These are phyloP conservation scores for Schizosaccharomyces pombe DNA, from an alignment of 805 yeast species.

Conservation along the genomic window DNA sequence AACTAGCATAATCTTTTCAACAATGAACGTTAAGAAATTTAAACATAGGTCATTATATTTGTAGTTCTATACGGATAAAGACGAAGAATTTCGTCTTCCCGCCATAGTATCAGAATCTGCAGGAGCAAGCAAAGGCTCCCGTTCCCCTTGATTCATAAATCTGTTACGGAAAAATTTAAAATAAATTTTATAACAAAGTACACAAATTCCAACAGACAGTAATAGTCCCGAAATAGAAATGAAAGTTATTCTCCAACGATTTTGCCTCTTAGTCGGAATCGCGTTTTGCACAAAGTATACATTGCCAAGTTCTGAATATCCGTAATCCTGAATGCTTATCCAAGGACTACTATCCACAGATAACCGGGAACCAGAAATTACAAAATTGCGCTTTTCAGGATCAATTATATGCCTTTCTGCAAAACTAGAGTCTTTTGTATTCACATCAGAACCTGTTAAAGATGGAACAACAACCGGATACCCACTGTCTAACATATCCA, in stretches of 20 bases:
- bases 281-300: background rate
- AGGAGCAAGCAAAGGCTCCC: background rate
- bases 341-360: background rate
- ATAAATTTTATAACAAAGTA: background rate
- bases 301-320: background rate
- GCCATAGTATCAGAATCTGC: too few species aligned
- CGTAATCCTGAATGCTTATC: background rate
- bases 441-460: background rate
- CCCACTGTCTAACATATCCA: background rate
- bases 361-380: background rate
- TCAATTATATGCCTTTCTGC: background rate
- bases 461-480: background rate
- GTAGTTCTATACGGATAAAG: too few species aligned
- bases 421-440: background rate
- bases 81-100: too few species aligned
- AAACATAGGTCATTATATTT: too few species aligned
- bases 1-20: too few species aligned
- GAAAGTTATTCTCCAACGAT: background rate
- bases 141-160: background rate
- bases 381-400: background rate
- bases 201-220: background rate
- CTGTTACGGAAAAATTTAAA: background rate
- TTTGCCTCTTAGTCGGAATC: background rate
- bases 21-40: too few species aligned
- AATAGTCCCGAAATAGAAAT: background rate